Evolutionary conservation across 2,329 filamentous ascomycete species (phyloP).

Genomic region (Clonostachys chloroleuca): DNA sequence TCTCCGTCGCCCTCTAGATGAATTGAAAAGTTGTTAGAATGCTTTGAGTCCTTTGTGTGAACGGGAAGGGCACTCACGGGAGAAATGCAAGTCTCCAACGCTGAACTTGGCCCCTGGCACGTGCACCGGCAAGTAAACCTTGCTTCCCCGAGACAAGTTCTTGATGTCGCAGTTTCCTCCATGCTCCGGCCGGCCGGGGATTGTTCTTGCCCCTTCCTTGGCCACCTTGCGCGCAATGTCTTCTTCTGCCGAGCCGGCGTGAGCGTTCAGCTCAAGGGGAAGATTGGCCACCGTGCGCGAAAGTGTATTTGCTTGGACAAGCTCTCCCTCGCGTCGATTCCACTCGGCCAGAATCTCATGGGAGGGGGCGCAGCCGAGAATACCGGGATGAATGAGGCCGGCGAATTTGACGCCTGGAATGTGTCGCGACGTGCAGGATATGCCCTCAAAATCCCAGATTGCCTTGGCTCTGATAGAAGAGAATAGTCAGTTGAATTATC

Average conservation of each 20-base stretch:
- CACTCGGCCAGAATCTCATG: constrained; percentile 72
- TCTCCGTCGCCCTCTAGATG: constrained; percentile 74
- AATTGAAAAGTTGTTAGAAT: neutral
- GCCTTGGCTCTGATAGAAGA: constrained; percentile 39
- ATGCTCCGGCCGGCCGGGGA: constrained; percentile 80
- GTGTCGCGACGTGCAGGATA: constrained; percentile 77
- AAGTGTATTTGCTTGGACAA: constrained; percentile 54
- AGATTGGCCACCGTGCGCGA: constrained; percentile 73
- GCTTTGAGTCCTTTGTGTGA: too few relatives aligned
- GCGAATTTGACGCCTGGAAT: constrained; percentile 85
- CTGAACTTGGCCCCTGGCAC: constrained; percentile 84
- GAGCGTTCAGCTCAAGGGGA: constrained; percentile 66
- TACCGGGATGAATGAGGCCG: constrained; percentile 87
- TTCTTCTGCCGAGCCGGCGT: constrained; percentile 62
- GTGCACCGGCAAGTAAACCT: constrained; percentile 85
- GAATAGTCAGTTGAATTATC: neutral
- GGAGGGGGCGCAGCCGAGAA: constrained; percentile 84
- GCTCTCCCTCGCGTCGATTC: constrained; percentile 78
- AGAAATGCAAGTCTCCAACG: constrained; percentile 85
- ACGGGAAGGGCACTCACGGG: constrained; percentile 28
- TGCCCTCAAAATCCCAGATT: constrained; percentile 54
- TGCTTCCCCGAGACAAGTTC: constrained; percentile 73
- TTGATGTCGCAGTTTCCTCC: constrained; percentile 93
- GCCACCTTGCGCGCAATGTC: constrained; percentile 63
- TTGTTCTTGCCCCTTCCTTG: constrained; percentile 75